phyloP scores from a whole-genome alignment of 768 basidiomycete genomes.

The Multifurca ochricompacta region DNA sequence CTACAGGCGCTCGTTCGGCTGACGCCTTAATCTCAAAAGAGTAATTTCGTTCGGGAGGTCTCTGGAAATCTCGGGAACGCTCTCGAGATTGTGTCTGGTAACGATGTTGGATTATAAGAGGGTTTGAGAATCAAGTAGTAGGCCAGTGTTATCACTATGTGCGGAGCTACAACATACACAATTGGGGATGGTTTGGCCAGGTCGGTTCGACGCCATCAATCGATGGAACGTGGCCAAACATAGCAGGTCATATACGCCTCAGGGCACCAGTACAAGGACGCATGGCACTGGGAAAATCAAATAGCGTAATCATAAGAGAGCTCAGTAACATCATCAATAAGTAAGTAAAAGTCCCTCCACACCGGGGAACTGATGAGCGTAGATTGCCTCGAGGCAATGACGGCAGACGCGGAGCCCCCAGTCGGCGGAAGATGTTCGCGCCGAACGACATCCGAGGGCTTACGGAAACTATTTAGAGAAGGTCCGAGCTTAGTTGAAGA shows the following conservation, averaged over 20 bases:
- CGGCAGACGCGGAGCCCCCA: not conserved
- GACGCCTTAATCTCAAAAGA: not conserved
- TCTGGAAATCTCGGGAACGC: slow-evolving; percentile 3
- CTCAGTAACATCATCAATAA: not conserved
- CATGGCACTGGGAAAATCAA: not conserved
- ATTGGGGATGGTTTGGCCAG: not conserved
- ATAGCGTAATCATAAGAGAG: slow-evolving; percentile 3
- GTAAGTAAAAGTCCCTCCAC: not conserved
- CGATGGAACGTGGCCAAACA: slow-evolving; percentile 8
- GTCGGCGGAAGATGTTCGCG: too few species aligned
- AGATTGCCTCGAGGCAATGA: slow-evolving; percentile 1
- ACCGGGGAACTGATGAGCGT: not conserved
- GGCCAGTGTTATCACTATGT: not conserved
- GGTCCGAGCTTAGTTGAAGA: not conserved
- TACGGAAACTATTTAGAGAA: not conserved
- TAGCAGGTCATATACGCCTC: not conserved
- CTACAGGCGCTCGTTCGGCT: not conserved
- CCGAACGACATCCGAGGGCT: too few species aligned
- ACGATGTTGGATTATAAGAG: not conserved
- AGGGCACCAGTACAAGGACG: slow-evolving; percentile 1
- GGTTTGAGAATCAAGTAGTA: not conserved
- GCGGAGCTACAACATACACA: not conserved
- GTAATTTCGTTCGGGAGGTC: not conserved
- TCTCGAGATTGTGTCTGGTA: not conserved
- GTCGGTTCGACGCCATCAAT: not conserved